Evolutionary conservation across 768 basidiomycete species (phyloP), one percentile per base, ranked within the genome.

Genomic region (Mycena capillaripes): DNA sequence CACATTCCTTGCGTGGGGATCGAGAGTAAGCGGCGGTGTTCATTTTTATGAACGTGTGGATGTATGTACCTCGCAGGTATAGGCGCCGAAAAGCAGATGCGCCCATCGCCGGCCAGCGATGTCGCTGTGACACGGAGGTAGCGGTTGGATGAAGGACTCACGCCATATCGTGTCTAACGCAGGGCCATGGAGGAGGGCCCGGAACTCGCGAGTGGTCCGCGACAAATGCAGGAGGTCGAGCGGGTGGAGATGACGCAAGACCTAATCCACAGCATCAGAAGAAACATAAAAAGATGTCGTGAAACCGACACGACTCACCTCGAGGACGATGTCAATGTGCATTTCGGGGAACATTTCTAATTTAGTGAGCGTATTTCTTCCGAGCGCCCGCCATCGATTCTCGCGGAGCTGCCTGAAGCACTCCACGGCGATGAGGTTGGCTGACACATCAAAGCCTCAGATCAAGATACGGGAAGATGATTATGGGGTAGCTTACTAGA

Each of bases 251-350:
- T 57, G 53, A 29, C 55, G 10, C 56, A 67, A 32, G 14, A 67
- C 56, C 66, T 67, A 23, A 11, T 19, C 9, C 16, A n/a, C 19
- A 16, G 23, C 21, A 14, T 17, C 23, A 30, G 21, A 30, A n/a
- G n/a, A n/a, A n/a, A n/a, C n/a, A 21, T 8, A 8, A 38, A 19
- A 11, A 48, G 17, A 9, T 36, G 48, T 23, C 9, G 46, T 21
- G 44, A 34, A 11, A 12, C 9, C n/a, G 21, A 34, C 19, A 27
- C 14, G 19, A 53, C 63, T 19, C 17, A 65, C 63, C 52, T 53
- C 63, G 34, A 65, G 63, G 34, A 65, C 63, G 50, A 65, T 65
- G 63, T 65, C 63, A 9, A 65, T 53, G 17, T 40, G 52, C 50
- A 65, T 55, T 2, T 11, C n/a, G 21, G 52, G 50, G 21, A 65